A percentile compares a stretch with the other conserved stretches of the same genome.
These are phyloP conservation scores for Rhodofomes roseus DNA, from an alignment of 1,284 basidiomycete genomes.

Conservation along the genomic window DNA sequence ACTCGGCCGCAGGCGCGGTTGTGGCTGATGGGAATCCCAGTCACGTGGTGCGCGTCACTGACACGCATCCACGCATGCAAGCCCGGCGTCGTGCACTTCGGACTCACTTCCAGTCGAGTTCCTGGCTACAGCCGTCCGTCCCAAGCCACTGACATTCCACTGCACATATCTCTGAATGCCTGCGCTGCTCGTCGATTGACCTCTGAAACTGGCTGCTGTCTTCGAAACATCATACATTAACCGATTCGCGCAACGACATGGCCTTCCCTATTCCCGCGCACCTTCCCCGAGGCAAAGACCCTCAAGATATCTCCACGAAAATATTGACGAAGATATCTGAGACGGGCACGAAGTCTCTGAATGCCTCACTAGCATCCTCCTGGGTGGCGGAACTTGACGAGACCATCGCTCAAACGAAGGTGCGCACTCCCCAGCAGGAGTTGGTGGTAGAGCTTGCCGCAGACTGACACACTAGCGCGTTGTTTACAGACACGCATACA, in stretches of 20 bases:
- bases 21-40: not conserved
- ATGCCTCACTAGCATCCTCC: slow-evolving; percentile 52
- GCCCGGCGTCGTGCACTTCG: not conserved
- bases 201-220: too few relatives aligned
- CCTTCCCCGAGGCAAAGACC: slow-evolving; percentile 50
- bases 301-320: slow-evolving; percentile 62
- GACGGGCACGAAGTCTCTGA: slow-evolving; percentile 52
- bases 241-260: slow-evolving; percentile 36
- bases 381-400: slow-evolving; percentile 72
- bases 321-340: slow-evolving; percentile 68
- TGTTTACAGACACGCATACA: slow-evolving; percentile 55
- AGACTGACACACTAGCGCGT: not conserved
- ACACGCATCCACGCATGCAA: not conserved
- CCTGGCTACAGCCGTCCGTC: too few relatives aligned
- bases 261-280: slow-evolving; percentile 69
- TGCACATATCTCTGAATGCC: too few relatives aligned
- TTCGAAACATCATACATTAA: too few relatives aligned
- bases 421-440: slow-evolving; percentile 25
- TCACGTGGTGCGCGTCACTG: slow-evolving; percentile 1
- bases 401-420: slow-evolving; percentile 65
- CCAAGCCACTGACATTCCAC: too few relatives aligned
- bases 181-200: too few relatives aligned
- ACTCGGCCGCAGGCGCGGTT: not conserved
- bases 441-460: not conserved
- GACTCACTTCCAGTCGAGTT: too few relatives aligned